Evolutionary conservation across 1,284 basidiomycete genomes (phyloP).

Genomic region (Sparassis latifolia): DNA sequence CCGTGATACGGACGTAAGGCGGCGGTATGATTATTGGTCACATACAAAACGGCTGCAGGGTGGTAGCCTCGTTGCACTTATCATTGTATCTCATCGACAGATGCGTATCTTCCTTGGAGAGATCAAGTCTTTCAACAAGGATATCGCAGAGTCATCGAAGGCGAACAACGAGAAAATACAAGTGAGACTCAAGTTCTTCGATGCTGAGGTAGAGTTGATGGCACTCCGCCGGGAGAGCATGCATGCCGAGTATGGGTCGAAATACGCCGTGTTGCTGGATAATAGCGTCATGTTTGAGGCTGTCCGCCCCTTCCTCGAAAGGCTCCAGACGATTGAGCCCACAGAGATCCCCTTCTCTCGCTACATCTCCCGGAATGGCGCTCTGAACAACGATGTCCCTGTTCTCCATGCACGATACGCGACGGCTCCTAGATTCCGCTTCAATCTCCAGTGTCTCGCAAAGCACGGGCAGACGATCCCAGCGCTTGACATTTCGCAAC

Average conservation of each 20-base stretch:
- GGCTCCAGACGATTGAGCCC: constrained; percentile 21
- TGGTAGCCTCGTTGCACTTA: constrained; percentile 23
- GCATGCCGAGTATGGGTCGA: constrained; percentile 12
- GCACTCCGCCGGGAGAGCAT: constrained; percentile 18
- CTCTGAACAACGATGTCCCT: background rate
- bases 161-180: constrained; percentile 12
- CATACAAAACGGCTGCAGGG: constrained; percentile 22
- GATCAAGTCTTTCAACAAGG: constrained; percentile 15
- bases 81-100: constrained; percentile 25
- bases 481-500: constrained; percentile 13
- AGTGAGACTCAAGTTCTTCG: constrained; percentile 24
- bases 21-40: constrained; percentile 22
- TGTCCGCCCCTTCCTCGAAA: constrained; percentile 26
- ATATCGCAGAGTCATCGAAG: constrained; percentile 21
- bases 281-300: constrained; percentile 25
- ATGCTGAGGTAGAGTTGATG: constrained; percentile 23
- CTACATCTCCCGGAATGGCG: constrained; percentile 1
- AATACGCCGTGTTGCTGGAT: constrained; percentile 18
- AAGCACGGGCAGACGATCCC: constrained; percentile 11
- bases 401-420: background rate
- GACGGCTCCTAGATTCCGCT: constrained; percentile 17
- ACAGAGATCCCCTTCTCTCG: constrained; percentile 21
- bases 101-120: constrained; percentile 21
- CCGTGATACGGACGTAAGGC: constrained; percentile 11
- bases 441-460: constrained; percentile 27